Conservation (phyloP, 305 asterid species). For the Petunia hybrid region DNA sequence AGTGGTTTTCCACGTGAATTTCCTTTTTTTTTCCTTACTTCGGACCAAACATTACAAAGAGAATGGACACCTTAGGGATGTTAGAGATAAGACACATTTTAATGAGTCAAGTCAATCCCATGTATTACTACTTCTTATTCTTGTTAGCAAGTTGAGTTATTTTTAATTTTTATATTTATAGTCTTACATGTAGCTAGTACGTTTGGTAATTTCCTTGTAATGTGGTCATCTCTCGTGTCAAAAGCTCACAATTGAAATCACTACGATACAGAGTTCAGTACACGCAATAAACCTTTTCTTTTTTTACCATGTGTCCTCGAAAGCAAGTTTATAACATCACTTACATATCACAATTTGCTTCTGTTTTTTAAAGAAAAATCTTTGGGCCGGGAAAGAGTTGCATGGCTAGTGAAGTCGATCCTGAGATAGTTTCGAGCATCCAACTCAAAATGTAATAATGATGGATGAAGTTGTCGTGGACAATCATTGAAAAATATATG, state of each 20-base stretch:
- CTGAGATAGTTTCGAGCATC: too few species aligned
- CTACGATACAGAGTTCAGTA: background rate
- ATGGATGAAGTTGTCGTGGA: too few species aligned
- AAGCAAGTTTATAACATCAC: background rate
- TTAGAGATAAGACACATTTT: background rate
- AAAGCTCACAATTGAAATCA: background rate
- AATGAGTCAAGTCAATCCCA: slow-evolving; percentile 15
- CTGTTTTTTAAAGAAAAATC: background rate
- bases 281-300: background rate
- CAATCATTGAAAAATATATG: too few species aligned
- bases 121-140: background rate
- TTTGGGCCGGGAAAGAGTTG: too few species aligned
- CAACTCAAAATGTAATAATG: too few species aligned
- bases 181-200: background rate
- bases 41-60: too few species aligned
- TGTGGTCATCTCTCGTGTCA: background rate
- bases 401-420: too few species aligned
- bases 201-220: background rate
- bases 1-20: too few species aligned
- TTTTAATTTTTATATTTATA: background rate
- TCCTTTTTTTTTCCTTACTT: too few species aligned
- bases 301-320: background rate
- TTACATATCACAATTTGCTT: background rate
- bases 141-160: background rate
- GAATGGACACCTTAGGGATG: background rate